Conservation (phyloP, 2,329 filamentous ascomycete genomes). For the Clarireedia paspali region DNA sequence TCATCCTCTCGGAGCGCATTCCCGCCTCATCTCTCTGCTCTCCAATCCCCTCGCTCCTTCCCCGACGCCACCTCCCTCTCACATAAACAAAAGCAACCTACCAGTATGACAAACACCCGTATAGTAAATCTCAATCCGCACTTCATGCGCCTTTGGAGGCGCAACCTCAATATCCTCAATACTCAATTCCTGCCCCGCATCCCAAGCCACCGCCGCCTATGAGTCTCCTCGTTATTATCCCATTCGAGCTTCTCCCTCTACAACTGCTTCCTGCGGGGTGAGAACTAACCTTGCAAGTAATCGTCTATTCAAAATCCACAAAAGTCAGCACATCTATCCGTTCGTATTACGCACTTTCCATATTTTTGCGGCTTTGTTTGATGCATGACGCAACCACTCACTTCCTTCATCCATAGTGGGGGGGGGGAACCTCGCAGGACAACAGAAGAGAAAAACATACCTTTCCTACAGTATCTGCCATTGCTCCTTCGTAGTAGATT, state of each 20-base stretch:
- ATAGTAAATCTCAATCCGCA: slow-evolving; percentile 94
- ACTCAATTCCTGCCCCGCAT: slow-evolving; percentile 79
- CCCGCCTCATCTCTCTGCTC: background rate
- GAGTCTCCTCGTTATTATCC: no score
- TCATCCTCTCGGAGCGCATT: no score
- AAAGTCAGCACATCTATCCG: background rate
- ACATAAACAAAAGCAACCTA: slow-evolving; percentile 34
- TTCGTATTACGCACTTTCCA: no score
- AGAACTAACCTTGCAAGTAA: slow-evolving; percentile 29
- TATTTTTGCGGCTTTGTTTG: background rate
- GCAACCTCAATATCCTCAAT: slow-evolving; percentile 91
- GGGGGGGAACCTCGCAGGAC: background rate
- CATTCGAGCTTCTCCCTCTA: background rate
- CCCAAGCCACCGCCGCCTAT: slow-evolving; percentile 92
- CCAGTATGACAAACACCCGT: slow-evolving; percentile 98
- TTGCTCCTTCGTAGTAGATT: background rate
- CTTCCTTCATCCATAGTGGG: no score
- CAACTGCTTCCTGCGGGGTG: background rate
- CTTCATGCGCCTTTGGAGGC: slow-evolving; percentile 84
- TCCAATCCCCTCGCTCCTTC: no score
- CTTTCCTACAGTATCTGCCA: slow-evolving; percentile 14
- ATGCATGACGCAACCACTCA: background rate
- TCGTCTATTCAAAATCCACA: slow-evolving; percentile 18
- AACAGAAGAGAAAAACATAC: slow-evolving; percentile 3
- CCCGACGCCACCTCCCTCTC: no score